phyloP scores from a whole-genome alignment of 2,329 filamentous ascomycete species.

The Aphanoascus verrucosus region DNA sequence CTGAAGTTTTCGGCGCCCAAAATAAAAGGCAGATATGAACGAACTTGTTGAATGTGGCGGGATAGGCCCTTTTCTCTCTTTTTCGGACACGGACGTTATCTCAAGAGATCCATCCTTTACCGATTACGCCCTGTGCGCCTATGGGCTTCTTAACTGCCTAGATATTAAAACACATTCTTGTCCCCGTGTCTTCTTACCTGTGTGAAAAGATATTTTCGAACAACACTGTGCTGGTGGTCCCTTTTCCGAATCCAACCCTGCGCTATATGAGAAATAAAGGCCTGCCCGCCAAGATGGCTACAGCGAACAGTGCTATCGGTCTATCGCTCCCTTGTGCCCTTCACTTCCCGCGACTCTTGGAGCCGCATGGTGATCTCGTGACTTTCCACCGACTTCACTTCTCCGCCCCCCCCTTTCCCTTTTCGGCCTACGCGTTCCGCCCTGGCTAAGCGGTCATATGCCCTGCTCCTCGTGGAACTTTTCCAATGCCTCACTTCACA shows the following conservation, averaged over 20 bases:
- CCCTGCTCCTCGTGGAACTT: background rate
- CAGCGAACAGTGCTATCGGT: background rate
- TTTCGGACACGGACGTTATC: too few relatives aligned
- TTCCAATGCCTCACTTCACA: slow-evolving; percentile 5
- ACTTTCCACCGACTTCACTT: slow-evolving; percentile 3
- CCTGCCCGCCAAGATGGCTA: background rate
- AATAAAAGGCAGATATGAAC: background rate
- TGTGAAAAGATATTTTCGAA: too few relatives aligned
- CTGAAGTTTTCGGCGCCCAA: background rate
- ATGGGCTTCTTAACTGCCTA: too few relatives aligned
- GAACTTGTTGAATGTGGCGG: background rate
- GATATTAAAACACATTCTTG: too few relatives aligned
- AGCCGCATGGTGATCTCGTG: background rate
- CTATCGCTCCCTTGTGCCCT: background rate
- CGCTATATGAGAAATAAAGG: background rate
- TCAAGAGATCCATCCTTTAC: too few relatives aligned
- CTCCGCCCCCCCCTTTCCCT: background rate
- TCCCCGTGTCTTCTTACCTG: too few relatives aligned
- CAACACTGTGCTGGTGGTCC: background rate
- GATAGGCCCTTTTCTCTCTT: too few relatives aligned
- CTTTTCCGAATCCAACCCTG: background rate
- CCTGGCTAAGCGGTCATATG: background rate
- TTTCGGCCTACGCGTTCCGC: slow-evolving; percentile 9
- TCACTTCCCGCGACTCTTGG: background rate
- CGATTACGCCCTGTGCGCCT: too few relatives aligned